These are phyloP conservation scores for Priceomyces haplophilus DNA, from an alignment of 805 yeast species.

Conservation along the genomic window DNA sequence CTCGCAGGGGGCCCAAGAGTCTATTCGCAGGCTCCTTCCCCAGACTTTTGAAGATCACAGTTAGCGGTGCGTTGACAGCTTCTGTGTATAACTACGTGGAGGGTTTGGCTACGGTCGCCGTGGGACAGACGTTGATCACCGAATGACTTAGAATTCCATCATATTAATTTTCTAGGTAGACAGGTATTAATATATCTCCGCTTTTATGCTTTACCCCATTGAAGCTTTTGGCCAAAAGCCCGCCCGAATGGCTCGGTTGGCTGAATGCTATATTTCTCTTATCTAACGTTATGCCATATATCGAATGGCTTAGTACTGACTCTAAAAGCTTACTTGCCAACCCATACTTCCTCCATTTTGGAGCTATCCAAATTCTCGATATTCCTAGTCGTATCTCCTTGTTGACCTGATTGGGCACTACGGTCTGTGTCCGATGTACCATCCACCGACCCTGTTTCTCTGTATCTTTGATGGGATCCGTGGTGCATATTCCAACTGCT, in stretches of 20 bases:
- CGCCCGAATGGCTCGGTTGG: slow-evolving; percentile 69
- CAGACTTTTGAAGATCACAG: slow-evolving; percentile 37
- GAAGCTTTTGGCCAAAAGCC: slow-evolving; percentile 52
- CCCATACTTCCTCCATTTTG: slow-evolving; percentile 47
- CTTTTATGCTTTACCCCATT: slow-evolving; percentile 55
- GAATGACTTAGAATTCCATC: slow-evolving; percentile 4
- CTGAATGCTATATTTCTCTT: slow-evolving; percentile 59
- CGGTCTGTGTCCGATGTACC: slow-evolving; percentile 48
- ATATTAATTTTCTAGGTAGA: slow-evolving; percentile 34
- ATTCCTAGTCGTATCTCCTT: slow-evolving; percentile 32
- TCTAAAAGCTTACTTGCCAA: slow-evolving; percentile 47
- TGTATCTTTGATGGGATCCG: slow-evolving; percentile 39
- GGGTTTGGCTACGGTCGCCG: slow-evolving; percentile 24
- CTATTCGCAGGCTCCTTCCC: slow-evolving; percentile 39
- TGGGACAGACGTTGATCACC: slow-evolving; percentile 31
- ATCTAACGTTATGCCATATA: slow-evolving; percentile 48
- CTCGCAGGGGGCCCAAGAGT: slow-evolving; percentile 30
- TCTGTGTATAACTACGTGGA: slow-evolving; percentile 36
- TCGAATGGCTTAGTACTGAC: slow-evolving; percentile 39
- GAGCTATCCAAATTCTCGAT: slow-evolving; percentile 44
- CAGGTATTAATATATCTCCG: slow-evolving; percentile 50
- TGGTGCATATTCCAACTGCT: slow-evolving; percentile 56
- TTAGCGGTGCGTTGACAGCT: slow-evolving; percentile 43
- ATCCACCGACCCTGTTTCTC: slow-evolving; percentile 54
- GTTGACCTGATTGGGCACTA: slow-evolving; percentile 47